phyloP scores from a whole-genome alignment of 2,329 filamentous ascomycete species.

The Dactylonectria estremocensis region DNA sequence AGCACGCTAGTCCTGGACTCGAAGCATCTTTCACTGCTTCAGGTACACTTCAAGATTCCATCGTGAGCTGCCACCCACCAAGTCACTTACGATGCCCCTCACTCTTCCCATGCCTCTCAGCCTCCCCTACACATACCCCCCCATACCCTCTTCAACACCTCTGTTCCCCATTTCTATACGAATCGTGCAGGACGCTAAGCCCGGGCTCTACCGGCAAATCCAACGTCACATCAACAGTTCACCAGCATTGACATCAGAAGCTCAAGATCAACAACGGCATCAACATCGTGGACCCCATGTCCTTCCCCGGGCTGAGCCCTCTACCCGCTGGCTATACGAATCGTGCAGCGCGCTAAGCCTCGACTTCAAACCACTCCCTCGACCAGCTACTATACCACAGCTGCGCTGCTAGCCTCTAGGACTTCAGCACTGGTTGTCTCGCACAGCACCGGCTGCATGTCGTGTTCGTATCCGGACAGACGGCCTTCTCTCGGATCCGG shows the following conservation, averaged over 20 bases:
- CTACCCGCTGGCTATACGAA: conserved; percentile 26
- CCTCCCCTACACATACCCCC: neutral
- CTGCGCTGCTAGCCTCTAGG: neutral
- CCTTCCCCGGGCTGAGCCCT: conserved; percentile 17
- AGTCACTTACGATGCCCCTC: conserved; percentile 2
- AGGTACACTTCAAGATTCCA: neutral
- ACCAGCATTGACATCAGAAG: no score
- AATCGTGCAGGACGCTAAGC: conserved; percentile 26
- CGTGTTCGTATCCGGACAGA: neutral
- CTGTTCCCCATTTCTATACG: conserved; percentile 24
- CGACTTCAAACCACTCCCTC: neutral
- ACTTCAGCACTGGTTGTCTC: neutral
- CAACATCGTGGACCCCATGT: neutral
- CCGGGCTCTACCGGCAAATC: conserved; percentile 5
- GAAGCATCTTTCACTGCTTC: conserved; percentile 3
- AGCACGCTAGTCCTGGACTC: conserved; percentile 44
- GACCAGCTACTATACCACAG: neutral
- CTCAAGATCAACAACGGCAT: neutral
- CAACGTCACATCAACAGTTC: neutral
- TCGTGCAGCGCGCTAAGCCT: conserved; percentile 30
- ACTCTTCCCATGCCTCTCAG: conserved; percentile 7
- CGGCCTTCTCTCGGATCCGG: neutral
- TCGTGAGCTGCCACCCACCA: neutral
- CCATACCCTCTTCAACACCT: neutral
- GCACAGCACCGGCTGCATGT: neutral